phyloP scores from a whole-genome alignment of 2,329 filamentous ascomycete genomes.

The Aspergillus latus region DNA sequence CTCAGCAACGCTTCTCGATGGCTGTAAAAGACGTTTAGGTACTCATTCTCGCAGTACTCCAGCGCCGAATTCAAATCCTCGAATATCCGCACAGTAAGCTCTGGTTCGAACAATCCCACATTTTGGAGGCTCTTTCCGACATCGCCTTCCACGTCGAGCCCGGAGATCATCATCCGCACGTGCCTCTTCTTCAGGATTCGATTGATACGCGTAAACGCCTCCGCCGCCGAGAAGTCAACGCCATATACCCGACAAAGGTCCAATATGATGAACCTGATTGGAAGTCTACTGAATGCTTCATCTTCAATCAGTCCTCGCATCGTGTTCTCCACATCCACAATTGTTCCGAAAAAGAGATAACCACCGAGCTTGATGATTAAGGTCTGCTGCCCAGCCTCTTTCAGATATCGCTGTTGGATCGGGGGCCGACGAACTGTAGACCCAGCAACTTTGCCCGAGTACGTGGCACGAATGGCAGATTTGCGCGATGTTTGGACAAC shows the following conservation, averaged over 20 bases:
- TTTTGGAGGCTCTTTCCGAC: constrained; percentile 77
- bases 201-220: constrained; percentile 91
- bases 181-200: constrained; percentile 74
- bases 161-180: constrained; percentile 79
- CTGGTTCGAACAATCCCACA: constrained; percentile 76
- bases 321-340: constrained; percentile 88
- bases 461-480: constrained; percentile 85
- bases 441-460: constrained; percentile 81
- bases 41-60: constrained; percentile 91
- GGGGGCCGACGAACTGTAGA: constrained; percentile 92
- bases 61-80: constrained; percentile 89
- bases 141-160: constrained; percentile 71
- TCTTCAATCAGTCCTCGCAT: constrained; percentile 82
- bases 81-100: constrained; percentile 74
- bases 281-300: constrained; percentile 70
- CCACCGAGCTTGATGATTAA: constrained; percentile 88
- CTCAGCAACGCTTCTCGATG: constrained; percentile 57
- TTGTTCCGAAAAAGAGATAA: constrained; percentile 97
- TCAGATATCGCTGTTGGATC: constrained; percentile 81
- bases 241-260: constrained; percentile 89
- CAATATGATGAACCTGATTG: constrained; percentile 85
- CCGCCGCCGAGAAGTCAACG: constrained; percentile 92
- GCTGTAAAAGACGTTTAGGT: constrained; percentile 76
- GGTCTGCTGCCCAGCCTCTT: constrained; percentile 82
- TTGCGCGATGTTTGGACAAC: constrained; percentile 89